These are phyloP conservation scores for Populus alba DNA, from an alignment of 345 rosid species.

Conservation along the genomic window DNA sequence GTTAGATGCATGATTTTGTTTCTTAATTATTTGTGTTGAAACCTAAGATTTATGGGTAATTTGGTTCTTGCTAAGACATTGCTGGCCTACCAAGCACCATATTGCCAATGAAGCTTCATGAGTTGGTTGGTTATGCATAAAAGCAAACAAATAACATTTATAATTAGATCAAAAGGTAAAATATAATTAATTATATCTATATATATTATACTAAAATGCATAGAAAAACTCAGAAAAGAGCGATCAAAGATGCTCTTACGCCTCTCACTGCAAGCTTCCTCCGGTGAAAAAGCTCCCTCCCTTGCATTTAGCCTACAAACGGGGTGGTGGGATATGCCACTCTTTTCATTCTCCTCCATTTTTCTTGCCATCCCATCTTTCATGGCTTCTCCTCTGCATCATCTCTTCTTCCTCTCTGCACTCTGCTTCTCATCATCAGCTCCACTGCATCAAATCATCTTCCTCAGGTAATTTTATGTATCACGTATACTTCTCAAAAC, in stretches of 20 bases:
- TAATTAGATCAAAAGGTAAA: neutral
- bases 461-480: constrained; percentile 28
- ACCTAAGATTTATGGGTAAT: no score
- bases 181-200: neutral
- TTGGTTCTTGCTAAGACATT: neutral
- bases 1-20: no score
- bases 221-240: neutral
- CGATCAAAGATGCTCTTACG: neutral
- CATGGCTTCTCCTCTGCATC: constrained; percentile 36
- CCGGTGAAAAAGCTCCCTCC: constrained; percentile 3
- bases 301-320: constrained; percentile 14
- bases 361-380: neutral
- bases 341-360: neutral
- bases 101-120: neutral
- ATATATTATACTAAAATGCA: neutral
- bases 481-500: no score
- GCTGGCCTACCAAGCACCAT: neutral
- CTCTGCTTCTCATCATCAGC: constrained; percentile 9
- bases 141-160: neutral
- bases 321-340: neutral
- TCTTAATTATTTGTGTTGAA: no score
- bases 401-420: constrained; percentile 23
- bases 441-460: constrained; percentile 23
- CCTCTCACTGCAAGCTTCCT: constrained; percentile 1
- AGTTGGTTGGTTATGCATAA: neutral